Percentiles rank a stretch among this genome's conserved stretches.
These are phyloP conservation scores for Penicillium sp. DNA, from an alignment of 2,329 filamentous ascomycete species.

Conservation along the genomic window DNA sequence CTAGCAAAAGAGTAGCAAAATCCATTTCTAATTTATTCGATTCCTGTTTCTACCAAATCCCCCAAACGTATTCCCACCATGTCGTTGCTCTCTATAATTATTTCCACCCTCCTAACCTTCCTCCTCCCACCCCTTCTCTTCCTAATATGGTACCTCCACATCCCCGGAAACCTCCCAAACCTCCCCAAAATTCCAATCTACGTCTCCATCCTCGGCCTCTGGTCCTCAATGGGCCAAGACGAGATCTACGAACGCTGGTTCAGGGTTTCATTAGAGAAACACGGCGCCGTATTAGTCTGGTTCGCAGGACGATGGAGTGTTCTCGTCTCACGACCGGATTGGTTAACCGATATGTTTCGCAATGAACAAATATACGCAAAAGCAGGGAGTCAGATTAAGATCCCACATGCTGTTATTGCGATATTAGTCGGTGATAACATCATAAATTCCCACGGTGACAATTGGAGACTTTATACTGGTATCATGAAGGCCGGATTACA, in stretches of 20 bases:
- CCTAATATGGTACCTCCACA: conserved; percentile 26
- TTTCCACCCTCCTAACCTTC: not conserved
- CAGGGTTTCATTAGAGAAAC: conserved; percentile 24
- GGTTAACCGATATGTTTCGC: conserved; percentile 43
- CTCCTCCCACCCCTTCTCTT: conserved; percentile 10
- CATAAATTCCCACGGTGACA: conserved; percentile 37
- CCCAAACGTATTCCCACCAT: not conserved
- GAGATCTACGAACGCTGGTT: conserved; percentile 29
- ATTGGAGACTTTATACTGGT: conserved; percentile 38
- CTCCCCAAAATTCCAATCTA: conserved; percentile 29
- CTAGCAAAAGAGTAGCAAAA: not conserved
- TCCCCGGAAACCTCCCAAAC: conserved; percentile 22
- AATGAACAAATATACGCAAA: conserved; percentile 37
- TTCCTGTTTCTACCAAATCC: not conserved
- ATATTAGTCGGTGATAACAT: conserved; percentile 44
- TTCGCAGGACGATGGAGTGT: conserved; percentile 53
- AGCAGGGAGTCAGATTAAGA: conserved; percentile 46
- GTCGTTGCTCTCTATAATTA: not conserved
- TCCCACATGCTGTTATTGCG: conserved; percentile 43
- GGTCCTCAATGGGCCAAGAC: conserved; percentile 29
- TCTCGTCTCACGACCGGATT: conserved; percentile 47
- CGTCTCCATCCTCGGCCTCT: conserved; percentile 27
- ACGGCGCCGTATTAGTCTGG: conserved; percentile 51
- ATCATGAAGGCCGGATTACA: conserved; percentile 43
- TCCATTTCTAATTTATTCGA: not conserved